Evolutionary conservation across 192 early-diverging fungal genomes (phyloP).

Genomic region (Coemansia sp.): DNA sequence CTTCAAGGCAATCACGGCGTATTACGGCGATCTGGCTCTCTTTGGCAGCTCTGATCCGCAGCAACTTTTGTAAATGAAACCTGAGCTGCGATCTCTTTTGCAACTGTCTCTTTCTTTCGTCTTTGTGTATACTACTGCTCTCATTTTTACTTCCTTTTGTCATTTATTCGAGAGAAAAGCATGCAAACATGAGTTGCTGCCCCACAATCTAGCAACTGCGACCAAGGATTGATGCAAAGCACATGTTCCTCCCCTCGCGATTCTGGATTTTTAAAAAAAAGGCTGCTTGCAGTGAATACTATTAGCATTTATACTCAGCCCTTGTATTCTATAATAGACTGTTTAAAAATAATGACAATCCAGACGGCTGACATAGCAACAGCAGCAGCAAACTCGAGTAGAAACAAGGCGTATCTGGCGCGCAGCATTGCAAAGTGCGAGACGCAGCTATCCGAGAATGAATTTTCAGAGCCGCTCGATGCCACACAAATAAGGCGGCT

Average conservation of each 20-base stretch:
- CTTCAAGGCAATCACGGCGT: slow-evolving; percentile 70
- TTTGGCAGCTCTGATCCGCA: slow-evolving; percentile 23
- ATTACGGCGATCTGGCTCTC: slow-evolving; percentile 72
- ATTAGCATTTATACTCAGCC: not conserved
- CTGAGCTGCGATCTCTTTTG: not conserved
- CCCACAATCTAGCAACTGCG: not conserved
- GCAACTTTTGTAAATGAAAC: not conserved
- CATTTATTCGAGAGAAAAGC: not conserved
- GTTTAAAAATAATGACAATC: not conserved
- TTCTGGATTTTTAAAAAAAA: not conserved
- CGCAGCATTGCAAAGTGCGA: slow-evolving; percentile 34
- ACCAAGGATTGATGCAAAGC: not conserved
- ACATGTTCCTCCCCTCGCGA: not conserved
- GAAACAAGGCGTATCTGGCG: slow-evolving; percentile 8
- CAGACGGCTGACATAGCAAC: not conserved
- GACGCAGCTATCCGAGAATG: slow-evolving; percentile 14
- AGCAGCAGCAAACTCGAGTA: not conserved
- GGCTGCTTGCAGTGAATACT: not conserved
- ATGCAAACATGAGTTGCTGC: slow-evolving; percentile 1
- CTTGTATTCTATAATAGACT: not conserved
- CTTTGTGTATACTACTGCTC: not conserved
- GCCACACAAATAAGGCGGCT: slow-evolving; percentile 31
- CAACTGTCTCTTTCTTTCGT: not conserved
- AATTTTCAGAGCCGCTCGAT: slow-evolving; percentile 44
- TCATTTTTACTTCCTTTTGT: not conserved